These are phyloP conservation scores for Glomus cerebriforme DNA, from an alignment of 192 early-diverging fungal species.

Conservation along the genomic window DNA sequence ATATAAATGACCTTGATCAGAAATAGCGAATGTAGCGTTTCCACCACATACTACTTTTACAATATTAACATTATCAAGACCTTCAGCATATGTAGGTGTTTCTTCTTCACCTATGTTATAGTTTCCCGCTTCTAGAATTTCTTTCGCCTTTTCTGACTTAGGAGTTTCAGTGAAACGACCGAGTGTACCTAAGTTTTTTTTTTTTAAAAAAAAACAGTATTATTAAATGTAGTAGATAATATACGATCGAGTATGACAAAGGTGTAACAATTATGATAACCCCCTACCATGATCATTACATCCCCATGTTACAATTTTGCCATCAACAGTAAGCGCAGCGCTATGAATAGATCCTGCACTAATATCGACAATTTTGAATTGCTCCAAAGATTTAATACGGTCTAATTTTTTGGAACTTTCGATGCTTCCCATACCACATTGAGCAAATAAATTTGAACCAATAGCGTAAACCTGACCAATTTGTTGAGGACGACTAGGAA, in stretches of 20 bases:
- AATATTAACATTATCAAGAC: slow-evolving; percentile 72
- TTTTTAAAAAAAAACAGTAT: not conserved
- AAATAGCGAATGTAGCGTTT: slow-evolving; percentile 78
- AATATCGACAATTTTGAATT: not conserved
- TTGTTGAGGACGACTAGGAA: not conserved
- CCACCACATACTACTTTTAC: slow-evolving; percentile 83
- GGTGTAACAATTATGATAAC: not conserved
- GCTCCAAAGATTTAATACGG: not conserved
- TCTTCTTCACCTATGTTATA: slow-evolving; percentile 59
- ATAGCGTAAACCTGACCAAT: not conserved
- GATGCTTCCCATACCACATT: not conserved
- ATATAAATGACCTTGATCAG: slow-evolving; percentile 78
- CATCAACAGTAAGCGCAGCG: slow-evolving; percentile 16
- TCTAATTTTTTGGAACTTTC: not conserved
- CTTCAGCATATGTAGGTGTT: slow-evolving; percentile 65
- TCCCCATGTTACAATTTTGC: slow-evolving; percentile 3
- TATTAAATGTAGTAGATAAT: not conserved
- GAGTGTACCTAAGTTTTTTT: slow-evolving; percentile 40
- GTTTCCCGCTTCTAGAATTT: not conserved
- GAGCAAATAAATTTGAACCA: not conserved
- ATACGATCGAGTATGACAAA: not conserved
- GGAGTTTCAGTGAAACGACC: slow-evolving; percentile 47
- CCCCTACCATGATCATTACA: slow-evolving; percentile 1
- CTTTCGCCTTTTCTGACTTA: not conserved
- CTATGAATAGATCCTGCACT: slow-evolving; percentile 12